Evolutionary conservation across 2,329 filamentous ascomycete species (phyloP).

Genomic region (Scorias spongiosa): DNA sequence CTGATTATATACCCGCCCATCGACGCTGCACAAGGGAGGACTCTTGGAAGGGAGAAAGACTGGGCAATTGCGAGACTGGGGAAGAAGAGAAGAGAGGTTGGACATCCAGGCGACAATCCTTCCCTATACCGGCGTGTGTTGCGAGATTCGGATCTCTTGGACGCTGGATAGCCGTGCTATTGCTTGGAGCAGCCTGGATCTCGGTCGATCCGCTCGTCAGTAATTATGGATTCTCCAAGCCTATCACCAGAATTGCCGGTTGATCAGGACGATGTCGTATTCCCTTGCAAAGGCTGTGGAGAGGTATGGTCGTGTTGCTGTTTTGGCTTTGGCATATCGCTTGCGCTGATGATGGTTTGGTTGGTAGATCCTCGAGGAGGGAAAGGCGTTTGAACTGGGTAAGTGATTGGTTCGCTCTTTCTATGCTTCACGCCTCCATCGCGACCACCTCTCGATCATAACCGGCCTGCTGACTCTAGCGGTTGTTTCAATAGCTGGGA

Average conservation of each 20-base stretch:
- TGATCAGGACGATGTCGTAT: constrained; percentile 65
- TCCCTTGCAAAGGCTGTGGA: constrained; percentile 84
- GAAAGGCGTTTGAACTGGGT: constrained; percentile 97
- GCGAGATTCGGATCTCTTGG: too few species aligned
- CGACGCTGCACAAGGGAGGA: too few species aligned
- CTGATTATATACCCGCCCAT: too few species aligned
- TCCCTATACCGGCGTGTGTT: too few species aligned
- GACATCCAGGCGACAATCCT: too few species aligned
- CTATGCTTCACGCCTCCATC: constrained; percentile 6
- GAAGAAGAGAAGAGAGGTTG: too few species aligned
- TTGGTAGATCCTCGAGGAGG: constrained; percentile 82
- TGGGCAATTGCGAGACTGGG: too few species aligned
- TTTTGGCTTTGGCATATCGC: constrained; percentile 1
- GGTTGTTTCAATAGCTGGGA: constrained; percentile 49
- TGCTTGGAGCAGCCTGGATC: too few species aligned
- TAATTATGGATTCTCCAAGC: constrained; percentile 37
- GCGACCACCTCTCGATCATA: constrained; percentile 5
- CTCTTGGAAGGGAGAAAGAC: too few species aligned
- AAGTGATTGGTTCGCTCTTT: constrained; percentile 21
- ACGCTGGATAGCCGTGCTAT: too few species aligned
- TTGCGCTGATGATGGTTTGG: constrained; percentile 2
- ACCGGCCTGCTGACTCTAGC: too few species aligned
- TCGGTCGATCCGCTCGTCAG: not conserved
- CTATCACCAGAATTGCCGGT: constrained; percentile 50
- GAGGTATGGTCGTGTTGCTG: constrained; percentile 42